Percentiles rank a stretch among this genome's conserved stretches.
Evolutionary conservation across 2,329 filamentous ascomycete genomes (phyloP).

Genomic region (Hortaea werneckii): DNA sequence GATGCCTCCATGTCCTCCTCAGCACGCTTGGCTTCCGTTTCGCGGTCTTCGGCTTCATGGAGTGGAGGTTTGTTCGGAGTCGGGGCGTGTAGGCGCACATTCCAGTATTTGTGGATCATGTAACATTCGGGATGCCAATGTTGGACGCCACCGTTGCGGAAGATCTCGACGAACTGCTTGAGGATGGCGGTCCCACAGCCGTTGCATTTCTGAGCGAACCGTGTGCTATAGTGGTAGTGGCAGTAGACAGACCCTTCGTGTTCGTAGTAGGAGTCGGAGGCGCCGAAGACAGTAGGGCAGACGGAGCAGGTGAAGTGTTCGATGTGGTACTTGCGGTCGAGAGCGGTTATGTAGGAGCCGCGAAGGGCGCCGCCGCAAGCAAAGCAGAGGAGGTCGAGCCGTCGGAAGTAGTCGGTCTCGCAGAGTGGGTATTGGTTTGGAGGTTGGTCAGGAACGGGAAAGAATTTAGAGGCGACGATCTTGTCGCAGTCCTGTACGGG

Average conservation of each 20-base stretch:
- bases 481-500: constrained; percentile 80
- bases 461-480: constrained; percentile 98
- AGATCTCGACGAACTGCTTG: constrained; percentile 99
- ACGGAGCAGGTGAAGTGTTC: constrained; percentile 98
- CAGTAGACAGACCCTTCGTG: constrained; percentile 95
- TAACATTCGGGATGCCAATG: constrained; percentile 99
- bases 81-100: constrained; percentile 61
- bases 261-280: constrained; percentile 97
- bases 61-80: constrained; percentile 29
- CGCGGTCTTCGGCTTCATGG: constrained; percentile 14
- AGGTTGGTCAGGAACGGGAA: constrained; percentile 85
- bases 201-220: constrained; percentile 91
- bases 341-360: constrained; percentile 93
- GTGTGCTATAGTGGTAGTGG: constrained; percentile 97
- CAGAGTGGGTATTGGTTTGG: constrained; percentile 89
- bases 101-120: constrained; percentile 99
- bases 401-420: constrained; percentile 94
- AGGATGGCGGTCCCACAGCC: constrained; percentile 94
- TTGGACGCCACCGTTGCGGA: constrained; percentile 92
- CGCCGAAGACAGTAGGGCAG: constrained; percentile 94
- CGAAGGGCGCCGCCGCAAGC: constrained; percentile 86
- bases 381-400: constrained; percentile 81
- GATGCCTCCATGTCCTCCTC: constrained; percentile 31
- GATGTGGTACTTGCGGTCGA: constrained; percentile 97
- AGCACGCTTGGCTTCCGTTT: constrained; percentile 14